Base-by-base conservation (phyloP, 441 rosid genomes). In the Dalechampia spathulata region DNA sequence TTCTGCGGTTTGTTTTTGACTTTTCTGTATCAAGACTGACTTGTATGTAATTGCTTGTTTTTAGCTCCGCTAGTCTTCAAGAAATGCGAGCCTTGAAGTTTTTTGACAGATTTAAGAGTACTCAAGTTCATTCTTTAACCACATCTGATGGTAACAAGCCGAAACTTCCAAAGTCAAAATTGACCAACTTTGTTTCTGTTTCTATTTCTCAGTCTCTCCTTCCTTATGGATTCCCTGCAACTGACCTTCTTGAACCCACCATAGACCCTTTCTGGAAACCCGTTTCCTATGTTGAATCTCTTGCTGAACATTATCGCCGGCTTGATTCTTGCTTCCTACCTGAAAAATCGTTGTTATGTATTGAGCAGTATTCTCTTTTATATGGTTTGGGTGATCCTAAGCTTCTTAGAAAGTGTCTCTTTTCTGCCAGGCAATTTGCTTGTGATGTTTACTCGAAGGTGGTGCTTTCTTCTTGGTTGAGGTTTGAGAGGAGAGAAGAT, bases 401-500 rank as follows among this genome's bases (percentile, higher is more conserved):
- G 71, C 54, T 87, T 54, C 84, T 86, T 69, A 73, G 96, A 55
- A 76, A 85, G 75, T 75, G 95, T 67, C 91, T 93, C 49, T 78
- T 77, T 5, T 60, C 75, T 0, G 83, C 94, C 1, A 81, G 95
- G 63, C 87, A 86, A 39, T 85, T 72, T 30, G 88, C 98, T 0
- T 60, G 70, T 2, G 98, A 87, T 48, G 92, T 84, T 40, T 85
- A 86, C 57, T 67, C 87, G 2, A 94, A 90, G 64, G 82, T 84
- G 20, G 92, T 94, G 11, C 70, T 94, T 28, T 82, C 94, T 0
- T 73, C 98, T 2, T 94, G 99, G 96, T 77, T 94, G 58, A 69
- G 96, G 39, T 90, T 41, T 41, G 99, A 94, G 77, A 81, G 96
- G 81, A 82, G 98, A 61, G 96, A 86, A 53, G 90, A 94, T 64